Conservation (phyloP, 2,329 filamentous ascomycete species). For the Aspergillus terreus region DNA sequence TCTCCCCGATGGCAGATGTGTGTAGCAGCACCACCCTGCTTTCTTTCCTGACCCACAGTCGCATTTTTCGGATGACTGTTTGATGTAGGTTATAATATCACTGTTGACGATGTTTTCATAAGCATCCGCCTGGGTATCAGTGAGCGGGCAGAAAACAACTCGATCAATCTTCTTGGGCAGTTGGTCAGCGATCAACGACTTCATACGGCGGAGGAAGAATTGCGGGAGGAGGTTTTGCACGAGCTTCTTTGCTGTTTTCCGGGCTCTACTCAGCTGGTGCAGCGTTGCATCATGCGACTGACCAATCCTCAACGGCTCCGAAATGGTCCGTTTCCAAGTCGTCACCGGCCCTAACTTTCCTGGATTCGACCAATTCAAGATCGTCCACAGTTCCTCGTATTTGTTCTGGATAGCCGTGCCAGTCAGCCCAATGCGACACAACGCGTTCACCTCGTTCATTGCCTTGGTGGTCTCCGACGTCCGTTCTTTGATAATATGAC, state of each 20-base stretch:
- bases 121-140: slow-evolving; percentile 71
- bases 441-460: slow-evolving; percentile 84
- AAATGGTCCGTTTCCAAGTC: slow-evolving; percentile 77
- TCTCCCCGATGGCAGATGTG: slow-evolving; percentile 56
- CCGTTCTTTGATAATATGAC: slow-evolving; percentile 80
- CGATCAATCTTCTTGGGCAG: slow-evolving; percentile 91
- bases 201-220: slow-evolving; percentile 91
- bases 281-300: slow-evolving; percentile 90
- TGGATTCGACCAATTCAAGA: slow-evolving; percentile 94
- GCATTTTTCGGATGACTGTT: slow-evolving; percentile 64
- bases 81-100: slow-evolving; percentile 66
- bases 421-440: slow-evolving; percentile 89
- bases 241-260: slow-evolving; percentile 78
- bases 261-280: slow-evolving; percentile 73
- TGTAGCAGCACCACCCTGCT: slow-evolving; percentile 77
- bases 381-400: slow-evolving; percentile 94
- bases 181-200: slow-evolving; percentile 85
- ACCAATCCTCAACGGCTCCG: slow-evolving; percentile 75
- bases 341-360: slow-evolving; percentile 63
- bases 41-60: slow-evolving; percentile 66
- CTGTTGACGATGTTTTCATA: slow-evolving; percentile 80
- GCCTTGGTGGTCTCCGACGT: slow-evolving; percentile 73
- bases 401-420: slow-evolving; percentile 97
- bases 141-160: slow-evolving; percentile 92
- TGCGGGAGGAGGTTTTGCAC: slow-evolving; percentile 82